Evolutionary conservation across 192 early-diverging fungal species (phyloP), one percentile per base, ranked within the genome.

Genomic region (Linnemannia zychae): DNA sequence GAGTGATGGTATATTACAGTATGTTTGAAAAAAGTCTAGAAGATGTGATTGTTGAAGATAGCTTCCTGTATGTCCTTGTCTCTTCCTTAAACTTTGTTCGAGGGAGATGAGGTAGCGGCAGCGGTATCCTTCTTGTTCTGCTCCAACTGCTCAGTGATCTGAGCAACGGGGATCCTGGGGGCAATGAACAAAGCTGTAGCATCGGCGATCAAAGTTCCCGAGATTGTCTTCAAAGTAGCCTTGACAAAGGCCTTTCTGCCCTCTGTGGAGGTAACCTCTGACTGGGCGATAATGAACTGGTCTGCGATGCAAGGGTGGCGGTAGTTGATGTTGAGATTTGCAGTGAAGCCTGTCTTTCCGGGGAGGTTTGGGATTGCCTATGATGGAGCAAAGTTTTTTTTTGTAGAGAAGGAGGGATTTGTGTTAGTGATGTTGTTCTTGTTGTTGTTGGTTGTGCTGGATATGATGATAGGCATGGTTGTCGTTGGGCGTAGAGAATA

Each of bases 251-350:
- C 94, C 88, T 96, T 96, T 69, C 93, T 91, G 24, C 94, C 93
- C 36, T 96, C 94, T 18, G 92, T 20, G 11, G 88, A 88, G 49
- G 87, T 87, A 7, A 95, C 71, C 75, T 90, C 87, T 4, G 90
- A 88, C 22, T 85, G 84, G 20, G 92, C 78, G 28, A 95, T 81
- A 49, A 95, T 75, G 81, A 90, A 89, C 84, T 93, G 93, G 72
- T 93, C 88, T 0, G 93, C 90, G 44, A 85, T 78, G 13, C 91
- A 94, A 33, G 95, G 95, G 22, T 86, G 84, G 68, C 93, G 93
- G 76, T 95, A 96, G 80, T 94, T 92, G 69, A 96, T 80, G 70
- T 95, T 95, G 48, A 96, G 89, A 80, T 93, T 93, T 24, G 94
- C 95, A 11, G 95, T 96, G 69, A 95, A 90, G 1, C 92, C 95